Percentiles rank a stretch among this genome's conserved stretches.
Conservation (phyloP, 345 rosid genomes). For the Gossypium mustelinum region DNA sequence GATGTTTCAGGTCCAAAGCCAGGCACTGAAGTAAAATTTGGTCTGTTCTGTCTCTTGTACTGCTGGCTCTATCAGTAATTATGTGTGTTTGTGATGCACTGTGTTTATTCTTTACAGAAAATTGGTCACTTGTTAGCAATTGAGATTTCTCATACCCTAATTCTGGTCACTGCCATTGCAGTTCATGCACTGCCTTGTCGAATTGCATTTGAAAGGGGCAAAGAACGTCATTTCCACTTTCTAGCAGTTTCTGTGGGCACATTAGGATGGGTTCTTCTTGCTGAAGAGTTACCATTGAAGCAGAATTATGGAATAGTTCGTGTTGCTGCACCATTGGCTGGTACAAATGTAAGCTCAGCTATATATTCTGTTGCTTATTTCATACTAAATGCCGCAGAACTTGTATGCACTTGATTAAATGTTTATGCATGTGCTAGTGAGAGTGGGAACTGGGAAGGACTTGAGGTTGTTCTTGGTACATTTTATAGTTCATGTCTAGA, state of each 20-base stretch:
- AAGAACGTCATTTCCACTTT: conserved; percentile 72
- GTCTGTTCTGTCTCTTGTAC: conserved; percentile 35
- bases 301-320: conserved; percentile 64
- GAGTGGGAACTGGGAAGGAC: neutral
- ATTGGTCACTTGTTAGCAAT: neutral
- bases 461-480: neutral
- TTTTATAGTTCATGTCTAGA: neutral
- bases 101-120: neutral
- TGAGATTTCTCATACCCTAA: conserved; percentile 15
- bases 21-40: conserved; percentile 68
- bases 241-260: conserved; percentile 62
- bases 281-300: conserved; percentile 68
- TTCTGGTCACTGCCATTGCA: conserved; percentile 39
- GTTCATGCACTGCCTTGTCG: conserved; percentile 87
- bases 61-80: neutral
- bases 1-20: conserved; percentile 76
- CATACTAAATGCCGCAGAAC: conserved; percentile 1
- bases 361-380: conserved; percentile 4
- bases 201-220: conserved; percentile 93
- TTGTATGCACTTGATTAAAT: neutral
- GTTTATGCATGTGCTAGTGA: neutral
- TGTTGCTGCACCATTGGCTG: conserved; percentile 80
- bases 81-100: neutral
- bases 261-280: conserved; percentile 84
- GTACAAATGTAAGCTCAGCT: conserved; percentile 58